Conservation (phyloP, 2,329 filamentous ascomycete genomes). For the Penicillium sp. region DNA sequence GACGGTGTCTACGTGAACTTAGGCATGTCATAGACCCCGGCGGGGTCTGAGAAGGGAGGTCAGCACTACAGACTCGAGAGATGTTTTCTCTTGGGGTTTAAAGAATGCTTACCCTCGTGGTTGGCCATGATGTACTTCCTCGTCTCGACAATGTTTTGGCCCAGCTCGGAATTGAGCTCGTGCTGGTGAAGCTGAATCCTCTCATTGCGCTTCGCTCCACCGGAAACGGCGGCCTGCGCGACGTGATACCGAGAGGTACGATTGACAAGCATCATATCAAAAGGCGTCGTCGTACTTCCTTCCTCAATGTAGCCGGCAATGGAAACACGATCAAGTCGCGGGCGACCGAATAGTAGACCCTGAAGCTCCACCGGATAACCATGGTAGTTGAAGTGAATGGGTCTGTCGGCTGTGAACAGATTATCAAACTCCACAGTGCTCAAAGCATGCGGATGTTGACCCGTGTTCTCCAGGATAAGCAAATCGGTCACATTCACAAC, state of each 20-base stretch:
- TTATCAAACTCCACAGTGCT: conserved; percentile 53
- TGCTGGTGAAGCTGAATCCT: conserved; percentile 50
- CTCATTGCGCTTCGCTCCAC: conserved; percentile 51
- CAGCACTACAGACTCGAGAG: neutral
- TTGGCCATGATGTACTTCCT: conserved; percentile 55
- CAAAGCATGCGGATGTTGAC: conserved; percentile 61
- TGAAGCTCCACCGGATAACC: conserved; percentile 64
- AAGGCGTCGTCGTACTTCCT: conserved; percentile 67
- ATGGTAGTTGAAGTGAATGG: conserved; percentile 68
- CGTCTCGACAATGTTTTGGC: conserved; percentile 51
- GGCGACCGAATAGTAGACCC: conserved; percentile 62
- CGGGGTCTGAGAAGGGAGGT: conserved; percentile 46
- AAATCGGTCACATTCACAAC: conserved; percentile 68
- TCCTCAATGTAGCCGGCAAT: conserved; percentile 66
- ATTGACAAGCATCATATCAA: conserved; percentile 70
- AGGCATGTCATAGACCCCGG: conserved; percentile 50
- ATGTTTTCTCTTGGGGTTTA: neutral
- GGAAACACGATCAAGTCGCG: conserved; percentile 53
- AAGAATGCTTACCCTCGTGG: conserved; percentile 52
- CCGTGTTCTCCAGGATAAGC: conserved; percentile 61
- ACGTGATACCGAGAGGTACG: conserved; percentile 62
- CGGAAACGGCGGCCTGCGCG: conserved; percentile 55
- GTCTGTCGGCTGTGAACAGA: conserved; percentile 59
- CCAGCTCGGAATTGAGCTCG: conserved; percentile 51
- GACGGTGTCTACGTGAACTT: neutral